Percentiles rank a stretch among this genome's conserved stretches.
Conservation (phyloP, 202 grass and related monocot species). For the Musa balbisiana region DNA sequence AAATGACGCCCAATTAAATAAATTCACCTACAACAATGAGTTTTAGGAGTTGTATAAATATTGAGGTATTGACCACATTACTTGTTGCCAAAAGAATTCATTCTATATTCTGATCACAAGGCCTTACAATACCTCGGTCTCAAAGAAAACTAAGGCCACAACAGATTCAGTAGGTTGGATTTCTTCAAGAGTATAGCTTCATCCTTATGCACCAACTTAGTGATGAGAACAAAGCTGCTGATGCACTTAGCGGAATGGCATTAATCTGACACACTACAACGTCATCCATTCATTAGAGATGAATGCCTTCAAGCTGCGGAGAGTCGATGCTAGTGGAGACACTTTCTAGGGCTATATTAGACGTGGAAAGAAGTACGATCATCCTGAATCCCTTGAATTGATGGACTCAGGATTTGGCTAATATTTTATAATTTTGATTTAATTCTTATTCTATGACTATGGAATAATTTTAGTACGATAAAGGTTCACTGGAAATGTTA, state of each 20-base stretch:
- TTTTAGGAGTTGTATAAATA: background rate
- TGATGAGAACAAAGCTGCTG: background rate
- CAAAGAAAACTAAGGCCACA: background rate
- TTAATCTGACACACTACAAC: background rate
- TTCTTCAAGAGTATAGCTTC: background rate
- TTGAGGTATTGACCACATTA: background rate
- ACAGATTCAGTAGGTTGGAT: background rate
- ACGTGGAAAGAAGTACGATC: no score
- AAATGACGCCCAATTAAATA: background rate
- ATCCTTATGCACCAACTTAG: background rate
- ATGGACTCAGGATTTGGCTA: no score
- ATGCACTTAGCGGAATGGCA: background rate
- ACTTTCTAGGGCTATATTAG: no score
- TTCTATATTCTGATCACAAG: background rate
- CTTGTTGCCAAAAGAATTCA: background rate
- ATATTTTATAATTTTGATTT: no score
- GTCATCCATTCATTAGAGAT: no score
- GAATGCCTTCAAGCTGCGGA: no score
- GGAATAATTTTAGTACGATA: no score
- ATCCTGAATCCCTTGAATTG: no score
- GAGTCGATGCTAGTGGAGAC: no score
- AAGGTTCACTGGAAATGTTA: no score
- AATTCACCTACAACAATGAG: background rate
- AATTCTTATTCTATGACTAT: no score
- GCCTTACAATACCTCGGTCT: background rate